phyloP scores from a whole-genome alignment of 441 rosid genomes.

The Pelargonium myrrhifolium region DNA sequence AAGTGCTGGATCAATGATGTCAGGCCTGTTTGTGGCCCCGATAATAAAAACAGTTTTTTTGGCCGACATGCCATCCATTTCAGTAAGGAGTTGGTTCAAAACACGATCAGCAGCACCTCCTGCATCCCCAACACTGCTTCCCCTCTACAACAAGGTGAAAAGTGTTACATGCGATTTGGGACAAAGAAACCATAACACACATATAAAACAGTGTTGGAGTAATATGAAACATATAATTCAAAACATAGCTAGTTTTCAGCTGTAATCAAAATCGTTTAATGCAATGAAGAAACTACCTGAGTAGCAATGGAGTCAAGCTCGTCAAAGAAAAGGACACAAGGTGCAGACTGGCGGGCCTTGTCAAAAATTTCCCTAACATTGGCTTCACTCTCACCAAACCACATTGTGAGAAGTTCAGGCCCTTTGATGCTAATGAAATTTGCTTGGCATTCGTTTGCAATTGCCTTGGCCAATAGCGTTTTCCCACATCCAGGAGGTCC shows the following conservation, averaged over 20 bases:
- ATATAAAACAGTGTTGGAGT: background rate
- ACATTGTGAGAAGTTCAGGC: constrained; percentile 20
- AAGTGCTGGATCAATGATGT: constrained; percentile 24
- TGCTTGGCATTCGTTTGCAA: constrained; percentile 22
- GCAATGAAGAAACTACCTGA: background rate
- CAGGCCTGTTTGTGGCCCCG: constrained; percentile 24
- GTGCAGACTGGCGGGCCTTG: constrained; percentile 18
- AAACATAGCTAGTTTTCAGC: background rate
- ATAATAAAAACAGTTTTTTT: constrained; percentile 20
- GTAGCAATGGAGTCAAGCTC: constrained; percentile 22
- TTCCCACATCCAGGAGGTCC: constrained; percentile 28
- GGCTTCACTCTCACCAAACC: constrained; percentile 25
- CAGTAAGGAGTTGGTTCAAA: constrained; percentile 20
- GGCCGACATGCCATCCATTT: constrained; percentile 23
- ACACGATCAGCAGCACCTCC: constrained; percentile 22
- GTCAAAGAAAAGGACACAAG: constrained; percentile 19
- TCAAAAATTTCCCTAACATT: constrained; percentile 20
- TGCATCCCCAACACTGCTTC: constrained; percentile 11
- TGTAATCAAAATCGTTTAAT: background rate
- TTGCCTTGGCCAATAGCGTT: constrained; percentile 26
- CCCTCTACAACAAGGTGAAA: constrained; percentile 1
- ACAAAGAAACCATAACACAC: background rate
- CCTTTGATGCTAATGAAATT: constrained; percentile 19
- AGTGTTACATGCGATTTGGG: background rate
- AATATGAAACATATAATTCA: background rate